phyloP scores from a whole-genome alignment of 2,329 filamentous ascomycete genomes.

The Colletotrichum sp. region DNA sequence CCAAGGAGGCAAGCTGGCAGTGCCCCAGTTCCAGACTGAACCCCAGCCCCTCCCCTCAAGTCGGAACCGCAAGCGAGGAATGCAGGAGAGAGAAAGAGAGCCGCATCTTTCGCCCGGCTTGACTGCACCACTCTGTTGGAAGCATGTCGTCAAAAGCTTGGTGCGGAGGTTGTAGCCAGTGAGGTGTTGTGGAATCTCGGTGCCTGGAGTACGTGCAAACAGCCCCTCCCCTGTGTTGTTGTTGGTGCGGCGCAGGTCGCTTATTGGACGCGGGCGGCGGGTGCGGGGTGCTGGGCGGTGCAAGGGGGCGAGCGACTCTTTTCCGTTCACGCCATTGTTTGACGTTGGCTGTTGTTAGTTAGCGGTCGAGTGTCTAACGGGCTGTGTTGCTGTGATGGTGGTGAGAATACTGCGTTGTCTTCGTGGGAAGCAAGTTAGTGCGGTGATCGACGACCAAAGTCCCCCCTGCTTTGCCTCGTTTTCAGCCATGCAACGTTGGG shows the following conservation, averaged over 20 bases:
- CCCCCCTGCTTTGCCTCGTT: background rate
- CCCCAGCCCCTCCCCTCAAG: background rate
- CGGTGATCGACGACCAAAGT: background rate
- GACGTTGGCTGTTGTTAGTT: background rate
- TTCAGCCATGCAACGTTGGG: background rate
- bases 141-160: background rate
- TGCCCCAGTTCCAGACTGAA: background rate
- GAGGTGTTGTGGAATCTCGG: constrained; percentile 7
- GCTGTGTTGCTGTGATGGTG: background rate
- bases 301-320: background rate
- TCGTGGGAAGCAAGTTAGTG: background rate
- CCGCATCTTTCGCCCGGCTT: background rate
- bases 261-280: background rate
- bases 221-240: background rate
- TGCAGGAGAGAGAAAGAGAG: background rate
- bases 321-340: background rate
- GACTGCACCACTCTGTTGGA: background rate
- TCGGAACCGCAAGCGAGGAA: background rate
- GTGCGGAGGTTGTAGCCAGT: background rate
- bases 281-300: background rate
- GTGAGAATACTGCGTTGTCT: background rate
- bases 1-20: background rate
- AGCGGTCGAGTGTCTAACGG: background rate
- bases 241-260: background rate
- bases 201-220: constrained; percentile 7